Evolutionary conservation across 441 rosid genomes (phyloP), one percentile per base, ranked within the genome.

Genomic region (Erodium moschatum): DNA sequence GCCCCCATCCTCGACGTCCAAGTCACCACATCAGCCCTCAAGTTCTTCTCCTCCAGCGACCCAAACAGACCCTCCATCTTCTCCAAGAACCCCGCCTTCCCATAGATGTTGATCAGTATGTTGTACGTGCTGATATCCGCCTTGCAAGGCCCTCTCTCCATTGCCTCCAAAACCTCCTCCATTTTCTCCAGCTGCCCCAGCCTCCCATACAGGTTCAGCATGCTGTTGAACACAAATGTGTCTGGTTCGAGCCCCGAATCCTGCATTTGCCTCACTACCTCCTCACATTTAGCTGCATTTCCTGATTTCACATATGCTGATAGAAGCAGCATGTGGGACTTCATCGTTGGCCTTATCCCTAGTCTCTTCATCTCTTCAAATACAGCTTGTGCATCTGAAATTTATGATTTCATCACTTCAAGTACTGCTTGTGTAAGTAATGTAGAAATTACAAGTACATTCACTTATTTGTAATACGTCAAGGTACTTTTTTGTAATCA

Each of bases 271-370:
- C 78, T 80, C 69, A 92, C 81, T 6, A 89, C 79, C 52, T 84
- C 85, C 82, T 92, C 96, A 11, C 97, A 90, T 77, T 79, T 90
- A 11, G 84, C 79, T 18, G 82, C 75, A 69, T 87, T 80, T 46
- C 94, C 83, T 2, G 86, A 79, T 81, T 79, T 88, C 3, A 92
- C 81, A 85, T 90, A 87, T 5, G 97, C 97, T 15, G 86, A 86
- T 64, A 90, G 74, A 71, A 92, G 89, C 40, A 92, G 78, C 98
- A 90, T 90, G 84, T 90, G 97, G 13, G 97, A 92, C 76, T 92
- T 92, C 97, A 92, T 88, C 8, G 96, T 90, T 6, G 96, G 96
- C 61, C 77, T 54, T 75, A 92, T 83, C 66, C 92, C 91, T 15
- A 92, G 79, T 42, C 75, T 78, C 85, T 86, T 88, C 98, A 90